A percentile compares a stretch with the other conserved stretches of the same genome.
Evolutionary conservation across 2,329 filamentous ascomycete genomes (phyloP).

Genomic region (Alternaria sp.): DNA sequence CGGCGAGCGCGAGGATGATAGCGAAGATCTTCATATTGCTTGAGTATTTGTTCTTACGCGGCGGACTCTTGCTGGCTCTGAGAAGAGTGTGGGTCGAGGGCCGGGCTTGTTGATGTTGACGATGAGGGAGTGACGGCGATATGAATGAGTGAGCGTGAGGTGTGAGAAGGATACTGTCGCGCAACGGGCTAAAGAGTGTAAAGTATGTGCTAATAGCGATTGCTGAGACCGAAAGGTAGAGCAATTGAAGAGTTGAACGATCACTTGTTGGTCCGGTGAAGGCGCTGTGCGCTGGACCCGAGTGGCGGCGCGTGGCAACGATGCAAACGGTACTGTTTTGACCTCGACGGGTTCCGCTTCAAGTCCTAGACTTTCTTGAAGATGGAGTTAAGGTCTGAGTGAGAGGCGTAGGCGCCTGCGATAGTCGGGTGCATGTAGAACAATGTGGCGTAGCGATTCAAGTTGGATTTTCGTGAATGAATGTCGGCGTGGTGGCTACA

Average conservation of each 20-base stretch:
- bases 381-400: background rate
- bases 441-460: background rate
- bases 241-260: background rate
- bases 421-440: background rate
- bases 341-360: background rate
- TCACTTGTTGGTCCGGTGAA: background rate
- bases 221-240: background rate
- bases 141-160: background rate
- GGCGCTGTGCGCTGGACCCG: background rate
- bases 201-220: background rate
- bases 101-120: background rate
- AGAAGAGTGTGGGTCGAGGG: no score
- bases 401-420: background rate
- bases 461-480: background rate
- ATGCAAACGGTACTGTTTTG: background rate
- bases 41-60: no score
- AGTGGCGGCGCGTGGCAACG: background rate
- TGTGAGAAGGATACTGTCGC: background rate
- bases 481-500: background rate
- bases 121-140: background rate
- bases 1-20: background rate
- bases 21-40: background rate
- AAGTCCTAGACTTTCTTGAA: background rate
- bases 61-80: no score
- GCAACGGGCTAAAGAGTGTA: background rate